These are phyloP conservation scores for Dendrobium officinale DNA, from an alignment of 106 monocot species.

Conservation along the genomic window DNA sequence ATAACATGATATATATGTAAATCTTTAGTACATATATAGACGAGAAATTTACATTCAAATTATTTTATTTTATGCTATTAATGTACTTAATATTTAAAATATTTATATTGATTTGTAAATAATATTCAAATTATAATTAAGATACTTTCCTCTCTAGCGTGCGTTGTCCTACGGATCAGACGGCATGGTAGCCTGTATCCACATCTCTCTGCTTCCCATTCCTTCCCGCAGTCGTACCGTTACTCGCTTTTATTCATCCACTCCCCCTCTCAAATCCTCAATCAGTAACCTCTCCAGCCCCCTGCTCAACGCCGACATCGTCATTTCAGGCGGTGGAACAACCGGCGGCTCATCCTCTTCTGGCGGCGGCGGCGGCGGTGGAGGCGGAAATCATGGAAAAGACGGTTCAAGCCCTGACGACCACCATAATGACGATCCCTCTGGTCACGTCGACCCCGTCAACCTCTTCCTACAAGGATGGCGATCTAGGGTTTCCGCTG, in stretches of 20 bases:
- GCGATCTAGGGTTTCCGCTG: constrained; percentile 70
- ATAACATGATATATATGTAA: too few species aligned
- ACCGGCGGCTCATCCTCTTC: constrained; percentile 7
- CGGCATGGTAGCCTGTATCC: too few species aligned
- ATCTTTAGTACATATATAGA: too few species aligned
- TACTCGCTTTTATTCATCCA: neutral
- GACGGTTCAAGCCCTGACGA: neutral
- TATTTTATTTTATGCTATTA: too few species aligned
- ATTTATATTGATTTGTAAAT: too few species aligned
- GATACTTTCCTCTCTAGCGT: too few species aligned
- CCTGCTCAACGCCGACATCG: neutral
- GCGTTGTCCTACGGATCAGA: too few species aligned
- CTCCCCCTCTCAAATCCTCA: neutral
- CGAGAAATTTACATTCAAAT: too few species aligned
- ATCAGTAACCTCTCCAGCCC: neutral
- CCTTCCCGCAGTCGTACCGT: neutral
- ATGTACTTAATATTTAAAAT: too few species aligned
- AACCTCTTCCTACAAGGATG: constrained; percentile 54
- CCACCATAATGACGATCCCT: neutral
- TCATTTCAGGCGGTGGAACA: constrained; percentile 5
- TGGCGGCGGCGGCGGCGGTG: constrained; percentile 20
- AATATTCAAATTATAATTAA: too few species aligned
- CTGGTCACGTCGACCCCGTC: constrained; percentile 20
- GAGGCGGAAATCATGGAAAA: neutral
- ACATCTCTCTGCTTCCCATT: neutral